Evolutionary conservation across 805 yeast species (phyloP), one percentile per base, ranked within the genome.

Genomic region (Hanseniaspora singularis): DNA sequence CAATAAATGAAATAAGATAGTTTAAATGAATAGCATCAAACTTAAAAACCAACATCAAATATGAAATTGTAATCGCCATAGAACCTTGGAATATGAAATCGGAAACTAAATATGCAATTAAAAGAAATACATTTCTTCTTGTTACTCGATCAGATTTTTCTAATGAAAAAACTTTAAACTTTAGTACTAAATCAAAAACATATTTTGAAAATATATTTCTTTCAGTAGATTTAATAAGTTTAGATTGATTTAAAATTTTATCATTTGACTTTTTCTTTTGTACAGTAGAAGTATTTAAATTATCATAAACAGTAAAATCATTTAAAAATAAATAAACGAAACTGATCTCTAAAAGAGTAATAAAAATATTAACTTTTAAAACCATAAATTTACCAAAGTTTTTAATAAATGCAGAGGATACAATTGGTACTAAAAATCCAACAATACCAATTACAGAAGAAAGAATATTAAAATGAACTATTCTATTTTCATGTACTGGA

Each of bases 41-140:
- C 16, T 43, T 15, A 19, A 28, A 30, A 6, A 23, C n/a, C 3
- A 36, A 11, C 40, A 43, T 30, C 15, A 43, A n/a, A 28, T 43
- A 43, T 6, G 47, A 27, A 1, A 43, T 14, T 22, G 26, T 19
- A 43, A 43, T 31, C 4, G 2, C 20, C 7, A 36, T 11, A 4
- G 37, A 16, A 15, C 40, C 16, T 9, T 20, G 19, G 12, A 8
- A 10, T 12, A 36, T 15, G 12, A 26, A 6, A 11, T 20, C 20
- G 2, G 19, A 3, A 10, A 43, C 22, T 9, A 33, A 26, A n/a
- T 10, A 22, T 3, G 12, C 4, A 19, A 22, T 31, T 15, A 43
- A n/a, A 6, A 42, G 11, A 4, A 42, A n/a, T 8, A 42, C 46
- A 10, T 42, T 42, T 15, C 36, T 33, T 42, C 46, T 42, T 3